Base-by-base conservation (phyloP, 2,329 filamentous ascomycete genomes). In the Apiospora aurea region DNA sequence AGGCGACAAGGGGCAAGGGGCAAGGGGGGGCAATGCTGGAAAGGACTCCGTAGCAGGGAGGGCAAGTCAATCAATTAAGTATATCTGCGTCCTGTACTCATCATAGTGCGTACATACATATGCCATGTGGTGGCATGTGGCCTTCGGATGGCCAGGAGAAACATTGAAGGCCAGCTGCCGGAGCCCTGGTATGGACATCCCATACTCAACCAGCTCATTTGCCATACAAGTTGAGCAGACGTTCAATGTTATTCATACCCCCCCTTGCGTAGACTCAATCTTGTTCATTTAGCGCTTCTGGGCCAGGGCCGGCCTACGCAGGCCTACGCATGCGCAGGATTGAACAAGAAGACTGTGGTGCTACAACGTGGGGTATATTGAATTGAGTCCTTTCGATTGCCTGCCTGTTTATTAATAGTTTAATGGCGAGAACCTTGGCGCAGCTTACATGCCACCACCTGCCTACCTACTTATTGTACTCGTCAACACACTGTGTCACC, bases 331-430 rank as follows among this genome's bases (percentile, higher is more conserved):
- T 21, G 14, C 14, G 53, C n/a, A 26, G 53, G 53, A 61, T 61
- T 61, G 14, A 26, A 38, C 29, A 11, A 21, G 29, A 61, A 21
- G 53, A 61, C 21, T 26, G 29, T 61, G 53, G 21, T 8, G 53
- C 18, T n/a, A 61, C 34, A 64, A 64, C 34, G 57, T 64, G 57
- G 57, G 57, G 57, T 64, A 57, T 57, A 61, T 34, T 38, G 57
- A 4, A 38, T 6, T 64, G 18, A 41, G 13, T 41, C 57, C 57
- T 64, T 13, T 18, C 34, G 29, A 64, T 21, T 13, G 34, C 38
- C 34, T n/a, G 44, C 57, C 21, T 34, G 53, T 21, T 49, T 49
- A 61, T 61, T 61, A 29, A 21, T 61, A 61, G 53, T 61, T 61
- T 61, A 38, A 61, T 61, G 53, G 4, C 34, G 53, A 61, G 14